Conservation (phyloP, 1,284 basidiomycete species). For the Boletellus deceptivus region DNA sequence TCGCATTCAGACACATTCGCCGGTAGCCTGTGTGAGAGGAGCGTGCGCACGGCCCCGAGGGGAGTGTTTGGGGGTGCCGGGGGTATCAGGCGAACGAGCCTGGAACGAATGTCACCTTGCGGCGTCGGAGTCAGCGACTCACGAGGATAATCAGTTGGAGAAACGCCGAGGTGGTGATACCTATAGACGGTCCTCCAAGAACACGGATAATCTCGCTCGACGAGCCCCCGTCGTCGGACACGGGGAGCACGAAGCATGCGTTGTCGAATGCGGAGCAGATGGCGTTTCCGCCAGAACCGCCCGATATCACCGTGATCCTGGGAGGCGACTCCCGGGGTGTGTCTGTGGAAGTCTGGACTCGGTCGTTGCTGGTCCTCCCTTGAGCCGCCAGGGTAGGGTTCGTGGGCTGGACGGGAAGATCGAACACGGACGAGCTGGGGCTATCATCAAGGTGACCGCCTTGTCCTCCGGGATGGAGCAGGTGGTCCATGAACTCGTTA, state of each 20-base stretch:
- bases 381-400: constrained; percentile 18
- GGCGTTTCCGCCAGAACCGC: constrained; percentile 81
- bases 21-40: constrained; percentile 83
- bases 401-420: constrained; percentile 53
- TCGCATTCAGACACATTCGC: constrained; percentile 63
- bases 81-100: constrained; percentile 80
- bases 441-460: constrained; percentile 38
- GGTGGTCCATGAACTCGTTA: constrained; percentile 19
- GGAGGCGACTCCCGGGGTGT: constrained; percentile 12
- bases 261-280: constrained; percentile 72
- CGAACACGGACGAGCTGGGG: constrained; percentile 69
- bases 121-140: constrained; percentile 9
- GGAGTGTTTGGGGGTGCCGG: constrained; percentile 54
- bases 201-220: constrained; percentile 85
- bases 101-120: constrained; percentile 77
- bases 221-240: constrained; percentile 85
- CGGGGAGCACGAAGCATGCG: constrained; percentile 74
- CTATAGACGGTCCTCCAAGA: constrained; percentile 78
- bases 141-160: constrained; percentile 5
- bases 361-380: constrained; percentile 3
- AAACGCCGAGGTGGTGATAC: constrained; percentile 35
- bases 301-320: constrained; percentile 69
- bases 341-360: constrained; percentile 4
- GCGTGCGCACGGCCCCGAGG: constrained; percentile 66
- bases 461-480: constrained; percentile 12